Conservation (phyloP, 495 filamentous ascomycete species). For the Hyaloscypha bicolor region DNA sequence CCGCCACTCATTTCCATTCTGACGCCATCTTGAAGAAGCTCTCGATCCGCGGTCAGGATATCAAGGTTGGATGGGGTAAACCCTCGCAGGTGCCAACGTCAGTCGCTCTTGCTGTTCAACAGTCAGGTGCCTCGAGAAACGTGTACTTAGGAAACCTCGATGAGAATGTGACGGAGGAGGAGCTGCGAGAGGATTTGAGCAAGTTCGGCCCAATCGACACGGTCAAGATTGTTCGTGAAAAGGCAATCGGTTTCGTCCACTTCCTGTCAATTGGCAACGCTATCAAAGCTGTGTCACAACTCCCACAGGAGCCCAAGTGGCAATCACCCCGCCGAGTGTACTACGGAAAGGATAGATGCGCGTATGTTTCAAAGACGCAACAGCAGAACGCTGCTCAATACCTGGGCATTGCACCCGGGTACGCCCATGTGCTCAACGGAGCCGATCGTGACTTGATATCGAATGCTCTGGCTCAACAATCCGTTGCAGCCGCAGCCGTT, state of each 20-base stretch:
- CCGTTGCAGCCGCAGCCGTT: conserved; percentile 93
- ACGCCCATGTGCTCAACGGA: conserved; percentile 92
- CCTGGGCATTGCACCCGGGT: conserved; percentile 95
- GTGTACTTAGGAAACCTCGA: conserved; percentile 95
- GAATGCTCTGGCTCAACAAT: conserved; percentile 94
- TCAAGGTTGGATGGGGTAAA: conserved; percentile 99
- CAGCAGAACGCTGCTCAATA: conserved; percentile 99
- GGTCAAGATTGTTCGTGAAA: conserved; percentile 96
- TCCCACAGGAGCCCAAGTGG: conserved; percentile 97
- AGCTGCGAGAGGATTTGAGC: conserved; percentile 90
- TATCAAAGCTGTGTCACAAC: conserved; percentile 96
- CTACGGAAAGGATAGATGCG: conserved; percentile 97
- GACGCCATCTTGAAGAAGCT: conserved; percentile 99
- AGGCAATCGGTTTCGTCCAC: conserved; percentile 97
- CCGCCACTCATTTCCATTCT: conserved; percentile 97
- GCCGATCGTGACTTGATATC: conserved; percentile 96
- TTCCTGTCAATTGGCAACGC: conserved; percentile 97
- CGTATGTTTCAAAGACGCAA: conserved; percentile 98
- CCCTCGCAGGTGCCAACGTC: conserved; percentile 98
- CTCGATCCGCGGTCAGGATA: conserved; percentile 95
- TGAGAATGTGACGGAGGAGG: conserved; percentile 87
- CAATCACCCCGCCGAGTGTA: conserved; percentile 93
- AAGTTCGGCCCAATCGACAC: conserved; percentile 98
- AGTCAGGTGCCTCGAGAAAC: conserved; percentile 96
- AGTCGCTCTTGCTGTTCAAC: conserved; percentile 92